These are phyloP conservation scores for Aschersonia sp. DNA, from an alignment of 2,329 filamentous ascomycete species.

Conservation along the genomic window DNA sequence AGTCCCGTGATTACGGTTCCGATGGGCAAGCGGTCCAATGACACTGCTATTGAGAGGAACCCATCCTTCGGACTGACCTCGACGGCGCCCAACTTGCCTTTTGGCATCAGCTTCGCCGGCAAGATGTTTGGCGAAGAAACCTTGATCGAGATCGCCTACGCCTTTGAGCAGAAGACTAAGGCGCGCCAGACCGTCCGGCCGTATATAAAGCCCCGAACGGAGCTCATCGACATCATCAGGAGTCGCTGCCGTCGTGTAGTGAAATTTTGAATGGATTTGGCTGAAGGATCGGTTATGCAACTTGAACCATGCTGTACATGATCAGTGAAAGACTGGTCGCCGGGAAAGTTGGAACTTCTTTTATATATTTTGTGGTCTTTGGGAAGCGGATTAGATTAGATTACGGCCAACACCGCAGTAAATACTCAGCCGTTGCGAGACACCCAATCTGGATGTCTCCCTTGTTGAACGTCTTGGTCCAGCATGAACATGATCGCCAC, in stretches of 20 bases:
- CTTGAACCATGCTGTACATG: no score
- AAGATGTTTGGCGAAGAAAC: constrained; percentile 41
- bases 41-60: constrained; percentile 30
- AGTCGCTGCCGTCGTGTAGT: background rate
- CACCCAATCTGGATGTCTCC: no score
- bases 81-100: constrained; percentile 40
- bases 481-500: no score
- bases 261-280: background rate
- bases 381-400: no score
- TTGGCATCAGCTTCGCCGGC: constrained; percentile 49
- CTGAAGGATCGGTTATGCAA: no score
- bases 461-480: no score
- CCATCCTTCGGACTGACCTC: constrained; percentile 29
- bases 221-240: constrained; percentile 13
- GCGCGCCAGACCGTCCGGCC: constrained; percentile 13
- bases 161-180: constrained; percentile 46
- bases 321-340: no score
- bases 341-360: no score
- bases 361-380: no score
- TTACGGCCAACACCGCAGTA: no score
- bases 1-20: constrained; percentile 47
- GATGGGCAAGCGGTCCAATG: constrained; percentile 39
- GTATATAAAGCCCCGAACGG: constrained; percentile 15
- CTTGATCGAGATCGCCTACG: constrained; percentile 50
- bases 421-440: no score